Conservation (phyloP, 805 yeast species). For the Jamesozyma jinghongensis region DNA sequence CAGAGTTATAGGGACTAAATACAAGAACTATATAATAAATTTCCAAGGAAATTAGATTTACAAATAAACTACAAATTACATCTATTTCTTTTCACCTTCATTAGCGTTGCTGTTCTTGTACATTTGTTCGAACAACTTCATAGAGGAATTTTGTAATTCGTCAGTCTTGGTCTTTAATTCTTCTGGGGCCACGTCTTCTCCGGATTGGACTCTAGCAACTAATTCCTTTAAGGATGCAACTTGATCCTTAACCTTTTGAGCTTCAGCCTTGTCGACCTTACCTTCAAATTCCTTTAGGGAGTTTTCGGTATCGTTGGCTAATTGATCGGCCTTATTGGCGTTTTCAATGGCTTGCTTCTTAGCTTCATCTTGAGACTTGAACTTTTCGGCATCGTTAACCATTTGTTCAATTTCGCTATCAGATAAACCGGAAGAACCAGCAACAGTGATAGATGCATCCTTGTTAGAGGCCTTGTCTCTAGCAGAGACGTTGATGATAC, state of each 20-base stretch:
- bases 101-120: constrained; percentile 24
- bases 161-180: constrained; percentile 65
- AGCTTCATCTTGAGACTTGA: constrained; percentile 79
- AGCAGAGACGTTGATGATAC: constrained; percentile 92
- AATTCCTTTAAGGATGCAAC: constrained; percentile 53
- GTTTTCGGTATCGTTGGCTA: constrained; percentile 79
- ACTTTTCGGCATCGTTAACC: constrained; percentile 86
- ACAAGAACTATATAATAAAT: constrained; percentile 7
- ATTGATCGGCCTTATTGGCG: constrained; percentile 69
- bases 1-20: constrained; percentile 7
- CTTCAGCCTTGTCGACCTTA: constrained; percentile 42
- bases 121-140: constrained; percentile 65
- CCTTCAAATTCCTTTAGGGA: constrained; percentile 70
- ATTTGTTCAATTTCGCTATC: constrained; percentile 84
- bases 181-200: constrained; percentile 47
- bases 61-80: not conserved
- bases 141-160: constrained; percentile 63
- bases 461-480: constrained; percentile 89
- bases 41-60: not conserved
- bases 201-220: constrained; percentile 55
- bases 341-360: constrained; percentile 74
- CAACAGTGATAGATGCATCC: constrained; percentile 91
- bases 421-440: constrained; percentile 89
- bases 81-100: constrained; percentile 7
- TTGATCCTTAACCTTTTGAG: constrained; percentile 40